Conservation (phyloP, 106 monocot genomes). For the Allium fistulosum region DNA sequence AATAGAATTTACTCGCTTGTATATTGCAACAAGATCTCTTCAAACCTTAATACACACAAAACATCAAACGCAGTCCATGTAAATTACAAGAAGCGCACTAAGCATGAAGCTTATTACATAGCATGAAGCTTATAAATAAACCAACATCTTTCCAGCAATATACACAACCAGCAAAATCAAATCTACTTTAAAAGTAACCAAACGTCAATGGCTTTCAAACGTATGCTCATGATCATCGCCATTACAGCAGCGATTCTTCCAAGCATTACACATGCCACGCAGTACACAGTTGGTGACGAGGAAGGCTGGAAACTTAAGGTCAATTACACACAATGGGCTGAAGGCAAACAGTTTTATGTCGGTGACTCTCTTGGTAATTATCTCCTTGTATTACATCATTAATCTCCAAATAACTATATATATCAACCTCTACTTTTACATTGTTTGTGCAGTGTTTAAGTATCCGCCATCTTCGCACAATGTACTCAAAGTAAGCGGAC, state of each 20-base stretch:
- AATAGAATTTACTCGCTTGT: too few relatives aligned
- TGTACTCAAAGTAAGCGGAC: background rate
- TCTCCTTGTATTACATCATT: background rate
- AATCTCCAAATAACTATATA: background rate
- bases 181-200: background rate
- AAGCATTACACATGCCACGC: background rate
- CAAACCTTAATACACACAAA: too few relatives aligned
- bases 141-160: background rate
- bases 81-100: too few relatives aligned
- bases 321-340: conserved; percentile 13
- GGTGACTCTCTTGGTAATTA: conserved; percentile 10
- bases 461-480: background rate
- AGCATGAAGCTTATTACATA: too few relatives aligned
- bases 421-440: background rate
- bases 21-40: too few relatives aligned
- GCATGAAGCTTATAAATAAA: conserved; percentile 3
- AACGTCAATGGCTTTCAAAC: background rate
- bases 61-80: too few relatives aligned
- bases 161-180: background rate
- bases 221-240: background rate
- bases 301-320: conserved; percentile 9
- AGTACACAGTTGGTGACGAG: conserved; percentile 6
- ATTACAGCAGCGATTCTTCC: background rate
- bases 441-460: conserved; percentile 6
- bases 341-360: conserved; percentile 9